Conservation (phyloP, 164 flowering plant species). For the Tinospora cordifolia region DNA sequence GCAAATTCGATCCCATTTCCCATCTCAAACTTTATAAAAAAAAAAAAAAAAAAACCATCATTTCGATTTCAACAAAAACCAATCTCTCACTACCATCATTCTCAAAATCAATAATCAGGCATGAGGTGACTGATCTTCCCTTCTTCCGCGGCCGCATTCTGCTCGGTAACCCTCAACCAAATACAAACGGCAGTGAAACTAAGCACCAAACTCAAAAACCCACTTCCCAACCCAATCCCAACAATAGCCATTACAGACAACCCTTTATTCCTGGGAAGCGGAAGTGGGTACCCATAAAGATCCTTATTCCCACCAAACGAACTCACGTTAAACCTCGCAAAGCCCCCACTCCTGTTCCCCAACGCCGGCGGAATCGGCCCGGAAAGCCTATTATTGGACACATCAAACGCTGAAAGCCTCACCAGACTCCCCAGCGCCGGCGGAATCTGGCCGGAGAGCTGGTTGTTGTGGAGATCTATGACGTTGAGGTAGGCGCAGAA, state of each 20-base stretch:
- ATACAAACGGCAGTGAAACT: constrained; percentile 87
- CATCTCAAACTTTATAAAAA: not conserved
- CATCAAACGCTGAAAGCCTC: constrained; percentile 72
- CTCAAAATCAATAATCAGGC: constrained; percentile 63
- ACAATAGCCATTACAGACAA: constrained; percentile 73
- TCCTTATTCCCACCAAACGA: constrained; percentile 73
- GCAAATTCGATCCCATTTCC: too few relatives aligned
- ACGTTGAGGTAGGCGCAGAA: constrained; percentile 79
- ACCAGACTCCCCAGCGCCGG: constrained; percentile 56
- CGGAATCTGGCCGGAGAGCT: constrained; percentile 66
- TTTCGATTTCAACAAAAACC: not conserved
- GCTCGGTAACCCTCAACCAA: constrained; percentile 81
- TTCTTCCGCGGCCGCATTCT: constrained; percentile 49
- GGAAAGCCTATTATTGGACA: constrained; percentile 56
- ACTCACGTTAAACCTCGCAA: constrained; percentile 62
- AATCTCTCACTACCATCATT: not conserved
- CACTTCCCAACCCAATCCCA: constrained; percentile 91
- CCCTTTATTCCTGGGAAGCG: constrained; percentile 41
- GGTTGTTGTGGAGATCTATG: constrained; percentile 73
- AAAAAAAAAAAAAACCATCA: not conserved
- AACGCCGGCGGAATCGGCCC: constrained; percentile 60
- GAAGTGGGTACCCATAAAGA: constrained; percentile 81
- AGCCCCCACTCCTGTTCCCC: constrained; percentile 54
- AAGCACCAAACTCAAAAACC: constrained; percentile 66
- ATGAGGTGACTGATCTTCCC: constrained; percentile 69